Percentiles rank a stretch among this genome's conserved stretches.
phyloP scores from a whole-genome alignment of 768 basidiomycete genomes.

The Boletus coccyginus region DNA sequence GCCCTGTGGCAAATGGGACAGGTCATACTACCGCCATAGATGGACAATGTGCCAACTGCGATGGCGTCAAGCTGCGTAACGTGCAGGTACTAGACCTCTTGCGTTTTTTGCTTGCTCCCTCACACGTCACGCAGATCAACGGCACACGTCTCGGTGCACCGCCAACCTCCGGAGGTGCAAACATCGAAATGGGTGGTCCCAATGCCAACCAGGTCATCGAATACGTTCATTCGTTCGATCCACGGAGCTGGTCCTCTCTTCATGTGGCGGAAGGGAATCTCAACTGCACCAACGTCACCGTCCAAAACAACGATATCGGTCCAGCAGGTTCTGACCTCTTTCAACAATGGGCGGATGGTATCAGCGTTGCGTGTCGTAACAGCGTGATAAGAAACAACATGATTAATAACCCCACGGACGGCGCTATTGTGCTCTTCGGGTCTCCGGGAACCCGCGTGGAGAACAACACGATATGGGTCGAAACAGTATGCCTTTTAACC shows the following conservation, averaged over 20 bases:
- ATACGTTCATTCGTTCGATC: constrained; percentile 72
- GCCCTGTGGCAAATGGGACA: constrained; percentile 55
- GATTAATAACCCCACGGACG: constrained; percentile 72
- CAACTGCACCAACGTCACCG: constrained; percentile 56
- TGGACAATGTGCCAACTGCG: constrained; percentile 59
- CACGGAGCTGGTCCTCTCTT: constrained; percentile 80
- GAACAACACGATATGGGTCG: constrained; percentile 75
- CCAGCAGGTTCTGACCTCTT: constrained; percentile 66
- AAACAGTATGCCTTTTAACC: constrained; percentile 45
- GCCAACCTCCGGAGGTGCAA: constrained; percentile 61
- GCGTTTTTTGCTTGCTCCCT: not conserved
- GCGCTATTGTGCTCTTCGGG: constrained; percentile 78
- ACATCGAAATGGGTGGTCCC: constrained; percentile 82
- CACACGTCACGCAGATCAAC: constrained; percentile 51
- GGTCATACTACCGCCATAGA: constrained; percentile 75
- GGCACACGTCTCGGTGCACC: constrained; percentile 59
- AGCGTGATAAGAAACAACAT: constrained; percentile 64
- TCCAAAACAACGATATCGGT: constrained; percentile 84
- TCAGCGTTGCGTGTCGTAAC: constrained; percentile 68
- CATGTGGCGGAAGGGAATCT: constrained; percentile 71
- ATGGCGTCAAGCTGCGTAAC: constrained; percentile 62
- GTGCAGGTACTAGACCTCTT: constrained; percentile 50
- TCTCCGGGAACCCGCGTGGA: constrained; percentile 68
- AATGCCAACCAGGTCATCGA: constrained; percentile 74
- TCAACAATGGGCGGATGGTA: constrained; percentile 81